These are phyloP conservation scores for Herpetospermum pedunculosum DNA, from an alignment of 306 rosid genomes.

Conservation along the genomic window DNA sequence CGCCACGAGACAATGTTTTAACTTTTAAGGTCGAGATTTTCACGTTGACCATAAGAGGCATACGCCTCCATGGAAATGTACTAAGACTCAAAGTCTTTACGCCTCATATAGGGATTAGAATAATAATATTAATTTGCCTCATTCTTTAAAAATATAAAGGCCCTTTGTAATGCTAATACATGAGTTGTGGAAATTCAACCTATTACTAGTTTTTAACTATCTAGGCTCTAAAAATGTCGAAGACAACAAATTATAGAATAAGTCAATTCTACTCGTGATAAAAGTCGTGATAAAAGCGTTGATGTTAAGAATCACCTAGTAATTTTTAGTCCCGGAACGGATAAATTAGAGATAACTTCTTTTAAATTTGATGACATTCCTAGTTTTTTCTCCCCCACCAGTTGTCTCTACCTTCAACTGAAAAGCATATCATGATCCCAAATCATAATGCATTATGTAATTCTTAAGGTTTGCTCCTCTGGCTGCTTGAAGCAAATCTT, in stretches of 20 bases:
- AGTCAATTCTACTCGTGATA: no score
- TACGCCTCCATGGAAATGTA: not conserved
- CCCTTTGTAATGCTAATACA: no score
- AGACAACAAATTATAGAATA: no score
- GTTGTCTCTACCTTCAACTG: not conserved
- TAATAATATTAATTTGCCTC: no score
- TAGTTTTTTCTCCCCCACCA: not conserved
- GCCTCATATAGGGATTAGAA: no score
- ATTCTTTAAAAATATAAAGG: no score
- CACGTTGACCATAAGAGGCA: not conserved
- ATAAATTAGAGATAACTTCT: not conserved
- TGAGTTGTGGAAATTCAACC: no score
- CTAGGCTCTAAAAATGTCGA: no score
- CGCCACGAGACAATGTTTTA: not conserved
- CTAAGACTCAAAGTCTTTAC: not conserved
- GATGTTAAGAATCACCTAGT: no score
- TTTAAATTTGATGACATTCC: not conserved
- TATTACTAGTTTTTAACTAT: no score
- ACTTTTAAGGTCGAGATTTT: not conserved
- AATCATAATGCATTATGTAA: not conserved
- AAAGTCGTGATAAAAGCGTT: no score
- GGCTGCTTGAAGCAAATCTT: not conserved
- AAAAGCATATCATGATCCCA: not conserved
- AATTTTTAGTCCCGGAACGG: no score
- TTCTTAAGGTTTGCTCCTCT: not conserved